Percentiles rank a stretch among this genome's conserved stretches.
Evolutionary conservation across 768 basidiomycete genomes (phyloP).

Genomic region (Phaffia australis): DNA sequence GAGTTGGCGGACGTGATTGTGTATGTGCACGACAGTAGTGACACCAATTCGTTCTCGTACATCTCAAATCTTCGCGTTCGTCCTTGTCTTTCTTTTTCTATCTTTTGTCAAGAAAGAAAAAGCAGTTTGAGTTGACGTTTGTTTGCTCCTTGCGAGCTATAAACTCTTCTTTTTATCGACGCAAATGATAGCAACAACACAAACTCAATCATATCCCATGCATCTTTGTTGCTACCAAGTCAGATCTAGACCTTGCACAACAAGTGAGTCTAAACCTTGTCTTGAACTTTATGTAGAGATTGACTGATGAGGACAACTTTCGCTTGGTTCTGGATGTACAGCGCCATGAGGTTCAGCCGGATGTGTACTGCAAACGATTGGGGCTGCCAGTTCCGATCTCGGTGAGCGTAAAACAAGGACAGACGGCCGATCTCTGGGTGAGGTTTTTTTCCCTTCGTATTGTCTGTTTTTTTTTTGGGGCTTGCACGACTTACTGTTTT

Average conservation of each 20-base stretch:
- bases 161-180: background rate
- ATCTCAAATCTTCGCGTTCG: constrained; percentile 87
- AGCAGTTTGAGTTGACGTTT: background rate
- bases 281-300: background rate
- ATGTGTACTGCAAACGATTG: constrained; percentile 84
- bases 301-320: background rate
- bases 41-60: constrained; percentile 97
- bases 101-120: background rate
- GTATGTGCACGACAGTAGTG: constrained; percentile 93
- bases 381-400: constrained; percentile 88
- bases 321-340: constrained; percentile 35
- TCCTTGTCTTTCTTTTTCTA: constrained; percentile 15
- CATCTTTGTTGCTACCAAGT: constrained; percentile 96
- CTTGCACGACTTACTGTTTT: background rate
- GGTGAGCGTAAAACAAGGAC: constrained; percentile 69
- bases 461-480: too few species aligned
- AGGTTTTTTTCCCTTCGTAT: background rate
- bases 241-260: constrained; percentile 88
- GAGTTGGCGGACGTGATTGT: constrained; percentile 88
- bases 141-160: background rate
- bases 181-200: constrained; percentile 71
- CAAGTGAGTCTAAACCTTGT: constrained; percentile 50
- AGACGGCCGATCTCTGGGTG: constrained; percentile 26
- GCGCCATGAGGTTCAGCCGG: constrained; percentile 97
- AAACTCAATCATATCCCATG: constrained; percentile 88